phyloP scores from a whole-genome alignment of 805 yeast genomes.

The Candida fluviatilis region DNA sequence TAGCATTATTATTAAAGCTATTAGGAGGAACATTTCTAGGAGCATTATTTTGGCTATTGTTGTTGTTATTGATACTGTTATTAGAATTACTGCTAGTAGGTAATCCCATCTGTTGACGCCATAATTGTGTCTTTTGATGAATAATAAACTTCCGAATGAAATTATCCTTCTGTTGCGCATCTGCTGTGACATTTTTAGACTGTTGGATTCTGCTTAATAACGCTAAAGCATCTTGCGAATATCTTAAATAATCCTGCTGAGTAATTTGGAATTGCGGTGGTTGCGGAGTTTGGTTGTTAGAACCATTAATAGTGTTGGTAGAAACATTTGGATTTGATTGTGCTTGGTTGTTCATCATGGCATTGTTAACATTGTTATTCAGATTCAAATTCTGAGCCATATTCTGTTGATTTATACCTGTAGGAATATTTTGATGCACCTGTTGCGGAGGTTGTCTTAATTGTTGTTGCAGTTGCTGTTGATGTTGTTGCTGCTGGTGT shows the following conservation, averaged over 20 bases:
- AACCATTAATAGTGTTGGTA: neutral
- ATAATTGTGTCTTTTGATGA: constrained; percentile 31
- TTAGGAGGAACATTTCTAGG: neutral
- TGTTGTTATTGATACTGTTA: constrained; percentile 7
- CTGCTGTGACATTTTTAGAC: constrained; percentile 30
- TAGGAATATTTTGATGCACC: constrained; percentile 2
- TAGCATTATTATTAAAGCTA: neutral
- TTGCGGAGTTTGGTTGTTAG: constrained; percentile 7
- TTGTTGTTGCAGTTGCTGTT: constrained; percentile 7
- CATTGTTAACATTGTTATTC: neutral
- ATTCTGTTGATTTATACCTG: neutral
- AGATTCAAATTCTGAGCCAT: neutral
- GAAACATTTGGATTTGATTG: neutral
- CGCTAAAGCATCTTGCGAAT: constrained; percentile 38
- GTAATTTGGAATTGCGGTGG: constrained; percentile 31
- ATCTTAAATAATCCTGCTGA: constrained; percentile 36
- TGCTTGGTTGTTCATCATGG: neutral
- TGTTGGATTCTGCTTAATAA: constrained; percentile 32
- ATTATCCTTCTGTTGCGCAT: constrained; percentile 32
- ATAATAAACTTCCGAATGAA: constrained; percentile 35
- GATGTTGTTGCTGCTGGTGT: constrained; percentile 20
- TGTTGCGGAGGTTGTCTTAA: constrained; percentile 7
- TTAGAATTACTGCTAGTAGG: constrained; percentile 8
- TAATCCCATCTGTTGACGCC: constrained; percentile 23
- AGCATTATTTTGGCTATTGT: constrained; percentile 5